Evolutionary conservation across 169 alveolate genomes (phyloP).

Genomic region (Eimeria necatrix): DNA sequence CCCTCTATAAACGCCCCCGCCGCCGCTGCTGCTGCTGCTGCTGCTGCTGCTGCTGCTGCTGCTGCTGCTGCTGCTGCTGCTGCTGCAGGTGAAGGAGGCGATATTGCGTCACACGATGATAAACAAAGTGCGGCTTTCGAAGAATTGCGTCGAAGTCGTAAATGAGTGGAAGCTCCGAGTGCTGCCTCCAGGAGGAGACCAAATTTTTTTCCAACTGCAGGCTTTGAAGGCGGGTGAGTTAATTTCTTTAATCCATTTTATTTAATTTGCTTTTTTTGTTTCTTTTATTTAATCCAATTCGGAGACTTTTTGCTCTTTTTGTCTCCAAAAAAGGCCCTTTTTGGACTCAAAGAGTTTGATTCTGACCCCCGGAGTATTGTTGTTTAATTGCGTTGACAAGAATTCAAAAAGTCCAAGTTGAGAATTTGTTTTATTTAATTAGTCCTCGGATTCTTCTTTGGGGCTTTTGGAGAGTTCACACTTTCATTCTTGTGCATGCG

Average conservation of each 20-base stretch:
- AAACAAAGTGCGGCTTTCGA: slow-evolving; percentile 91
- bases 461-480: no score
- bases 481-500: no score
- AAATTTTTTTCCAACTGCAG: slow-evolving; percentile 88
- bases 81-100: slow-evolving; percentile 87
- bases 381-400: no score
- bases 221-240: slow-evolving; percentile 84
- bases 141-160: slow-evolving; percentile 84
- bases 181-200: slow-evolving; percentile 84
- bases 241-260: background rate
- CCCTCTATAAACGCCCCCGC: no score
- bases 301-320: background rate
- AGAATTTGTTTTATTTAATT: no score
- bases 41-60: no score
- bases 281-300: background rate
- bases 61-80: no score
- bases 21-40: no score
- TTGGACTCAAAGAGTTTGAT: no score
- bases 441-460: no score
- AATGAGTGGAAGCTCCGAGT: slow-evolving; percentile 86
- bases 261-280: background rate
- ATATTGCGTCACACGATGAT: slow-evolving; percentile 89
- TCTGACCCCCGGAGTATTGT: no score
- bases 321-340: background rate
- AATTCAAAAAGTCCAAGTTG: no score